phyloP scores from a whole-genome alignment of 768 basidiomycete genomes.

The Udeniomyces megalosporus region DNA sequence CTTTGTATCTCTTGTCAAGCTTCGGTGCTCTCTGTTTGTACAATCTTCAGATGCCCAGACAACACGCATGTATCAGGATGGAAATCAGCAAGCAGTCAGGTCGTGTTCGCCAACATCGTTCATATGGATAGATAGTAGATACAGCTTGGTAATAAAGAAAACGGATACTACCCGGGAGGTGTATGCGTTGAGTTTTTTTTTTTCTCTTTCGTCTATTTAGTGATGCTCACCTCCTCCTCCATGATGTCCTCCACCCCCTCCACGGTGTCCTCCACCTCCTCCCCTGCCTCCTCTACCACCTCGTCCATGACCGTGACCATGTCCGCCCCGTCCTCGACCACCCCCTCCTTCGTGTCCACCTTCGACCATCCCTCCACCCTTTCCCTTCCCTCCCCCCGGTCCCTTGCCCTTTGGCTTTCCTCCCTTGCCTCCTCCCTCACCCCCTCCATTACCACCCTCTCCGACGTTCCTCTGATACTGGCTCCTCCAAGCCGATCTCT shows the following conservation, averaged over 20 bases:
- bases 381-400: slow-evolving; percentile 1
- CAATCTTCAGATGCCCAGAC: too few relatives aligned
- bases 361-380: slow-evolving; percentile 6
- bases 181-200: too few relatives aligned
- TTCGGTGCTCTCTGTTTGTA: too few relatives aligned
- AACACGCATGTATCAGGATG: too few relatives aligned
- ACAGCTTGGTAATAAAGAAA: too few relatives aligned
- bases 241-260: background rate
- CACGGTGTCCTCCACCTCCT: slow-evolving; percentile 7
- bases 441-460: slow-evolving; percentile 14
- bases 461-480: slow-evolving; percentile 7
- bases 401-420: slow-evolving; percentile 4
- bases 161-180: too few relatives aligned
- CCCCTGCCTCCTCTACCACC: slow-evolving; percentile 7
- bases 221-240: slow-evolving; percentile 10
- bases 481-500: background rate
- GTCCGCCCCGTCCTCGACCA: slow-evolving; percentile 7
- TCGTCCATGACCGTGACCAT: background rate
- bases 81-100: too few relatives aligned
- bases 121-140: too few relatives aligned
- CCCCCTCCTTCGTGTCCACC: background rate
- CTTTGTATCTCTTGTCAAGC: too few relatives aligned
- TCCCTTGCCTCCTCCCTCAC: too few relatives aligned
- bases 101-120: too few relatives aligned
- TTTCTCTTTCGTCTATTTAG: background rate